A percentile compares a stretch with the other conserved stretches of the same genome.
Evolutionary conservation across 1,139 yeast species (phyloP).

Genomic region (Wickerhamomyces sp.): DNA sequence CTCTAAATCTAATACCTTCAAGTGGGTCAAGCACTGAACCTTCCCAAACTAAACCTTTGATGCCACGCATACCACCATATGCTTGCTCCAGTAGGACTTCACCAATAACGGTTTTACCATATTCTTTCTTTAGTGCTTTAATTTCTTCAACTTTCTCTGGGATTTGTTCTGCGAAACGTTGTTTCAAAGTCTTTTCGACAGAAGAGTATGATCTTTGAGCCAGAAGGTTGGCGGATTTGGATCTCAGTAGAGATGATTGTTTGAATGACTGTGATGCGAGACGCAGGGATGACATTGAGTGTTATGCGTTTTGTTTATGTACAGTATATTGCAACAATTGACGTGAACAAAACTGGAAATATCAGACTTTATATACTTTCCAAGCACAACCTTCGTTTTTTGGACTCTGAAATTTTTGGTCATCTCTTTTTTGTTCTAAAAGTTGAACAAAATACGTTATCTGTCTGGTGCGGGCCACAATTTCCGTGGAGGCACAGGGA

Average conservation of each 20-base stretch:
- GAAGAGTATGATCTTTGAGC: constrained; percentile 27
- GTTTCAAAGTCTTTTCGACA: constrained; percentile 64
- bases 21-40: constrained; percentile 97
- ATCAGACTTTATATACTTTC: no score
- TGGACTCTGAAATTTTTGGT: constrained; percentile 1
- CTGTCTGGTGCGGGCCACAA: constrained; percentile 1
- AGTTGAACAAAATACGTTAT: background rate
- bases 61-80: constrained; percentile 99
- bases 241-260: constrained; percentile 16
- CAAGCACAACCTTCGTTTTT: no score
- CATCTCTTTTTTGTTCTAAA: background rate
- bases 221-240: constrained; percentile 12
- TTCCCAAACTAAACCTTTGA: constrained; percentile 98
- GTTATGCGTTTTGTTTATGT: no score
- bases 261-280: constrained; percentile 19
- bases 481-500: background rate
- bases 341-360: no score
- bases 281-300: constrained; percentile 21
- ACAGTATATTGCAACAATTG: no score
- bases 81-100: constrained; percentile 95
- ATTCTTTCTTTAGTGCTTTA: constrained; percentile 81
- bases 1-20: constrained; percentile 98
- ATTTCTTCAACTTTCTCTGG: constrained; percentile 92
- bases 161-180: constrained; percentile 86
- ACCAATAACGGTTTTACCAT: constrained; percentile 88